phyloP scores from a whole-genome alignment of 2,329 filamentous ascomycete genomes.

The Penicillium sclerotiorum region DNA sequence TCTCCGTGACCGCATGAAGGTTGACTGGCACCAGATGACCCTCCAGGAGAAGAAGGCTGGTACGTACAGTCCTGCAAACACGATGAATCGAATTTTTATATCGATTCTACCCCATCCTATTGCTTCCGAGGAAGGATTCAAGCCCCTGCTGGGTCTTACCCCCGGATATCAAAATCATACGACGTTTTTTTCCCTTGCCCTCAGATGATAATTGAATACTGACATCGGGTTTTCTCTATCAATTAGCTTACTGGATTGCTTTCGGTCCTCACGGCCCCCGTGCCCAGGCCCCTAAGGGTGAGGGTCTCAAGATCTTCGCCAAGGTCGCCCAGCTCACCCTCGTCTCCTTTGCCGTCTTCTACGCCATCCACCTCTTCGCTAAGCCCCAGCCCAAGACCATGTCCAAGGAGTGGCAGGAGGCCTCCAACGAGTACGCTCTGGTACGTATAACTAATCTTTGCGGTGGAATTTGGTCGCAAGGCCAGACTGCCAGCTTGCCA shows the following conservation, averaged over 20 bases:
- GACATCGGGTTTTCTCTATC: conserved; percentile 4
- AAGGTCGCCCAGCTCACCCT: conserved; percentile 71
- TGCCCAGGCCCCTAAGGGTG: conserved; percentile 77
- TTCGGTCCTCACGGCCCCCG: conserved; percentile 97
- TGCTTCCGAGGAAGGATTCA: conserved; percentile 18
- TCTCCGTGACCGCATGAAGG: conserved; percentile 97
- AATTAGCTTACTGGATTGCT: conserved; percentile 94
- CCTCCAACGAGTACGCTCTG: conserved; percentile 89
- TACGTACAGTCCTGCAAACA: conserved; percentile 57
- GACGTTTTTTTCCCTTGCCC: conserved; percentile 12
- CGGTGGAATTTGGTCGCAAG: neutral
- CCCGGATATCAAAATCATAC: conserved; percentile 1
- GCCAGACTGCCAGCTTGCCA: neutral
- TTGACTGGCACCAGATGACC: conserved; percentile 92
- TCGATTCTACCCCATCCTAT: conserved; percentile 14
- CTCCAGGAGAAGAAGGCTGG: conserved; percentile 98
- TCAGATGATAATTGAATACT: conserved; percentile 10
- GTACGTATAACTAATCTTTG: conserved; percentile 57
- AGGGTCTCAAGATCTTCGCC: conserved; percentile 75
- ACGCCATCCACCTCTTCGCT: conserved; percentile 69
- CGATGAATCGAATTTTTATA: neutral
- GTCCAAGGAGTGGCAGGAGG: conserved; percentile 97
- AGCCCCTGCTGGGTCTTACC: too few species aligned
- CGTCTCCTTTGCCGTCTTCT: conserved; percentile 72
- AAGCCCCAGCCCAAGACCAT: conserved; percentile 78